phyloP scores from a whole-genome alignment of 768 basidiomycete species.

The Candolleomyces efflorescens region DNA sequence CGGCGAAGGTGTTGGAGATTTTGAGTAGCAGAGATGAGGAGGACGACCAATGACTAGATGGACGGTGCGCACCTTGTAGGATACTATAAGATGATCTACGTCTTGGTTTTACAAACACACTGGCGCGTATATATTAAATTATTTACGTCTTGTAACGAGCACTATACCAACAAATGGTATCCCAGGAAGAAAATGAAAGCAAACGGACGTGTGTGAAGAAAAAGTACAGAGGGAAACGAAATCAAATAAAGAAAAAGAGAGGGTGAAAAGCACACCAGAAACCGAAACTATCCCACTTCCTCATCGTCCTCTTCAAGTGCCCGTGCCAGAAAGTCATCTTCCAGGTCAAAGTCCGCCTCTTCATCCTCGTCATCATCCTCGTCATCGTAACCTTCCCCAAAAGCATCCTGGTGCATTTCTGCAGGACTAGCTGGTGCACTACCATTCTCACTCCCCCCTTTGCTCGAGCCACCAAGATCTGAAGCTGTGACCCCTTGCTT shows the following conservation, averaged over 20 bases:
- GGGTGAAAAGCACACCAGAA: too few relatives aligned
- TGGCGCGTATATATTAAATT: too few relatives aligned
- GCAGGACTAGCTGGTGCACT: conserved; percentile 11
- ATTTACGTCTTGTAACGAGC: too few relatives aligned
- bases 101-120: too few relatives aligned
- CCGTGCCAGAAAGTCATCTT: conserved; percentile 78
- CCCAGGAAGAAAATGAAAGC: too few relatives aligned
- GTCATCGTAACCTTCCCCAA: conserved; percentile 24
- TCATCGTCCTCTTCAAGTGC: conserved; percentile 77
- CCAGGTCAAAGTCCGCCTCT: conserved; percentile 49
- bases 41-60: not conserved
- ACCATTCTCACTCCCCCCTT: conserved; percentile 15
- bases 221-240: conserved; percentile 7
- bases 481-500: conserved; percentile 63
- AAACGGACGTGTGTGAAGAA: not conserved
- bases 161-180: too few relatives aligned
- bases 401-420: conserved; percentile 6
- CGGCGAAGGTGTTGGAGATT: not conserved
- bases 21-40: not conserved
- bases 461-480: conserved; percentile 29
- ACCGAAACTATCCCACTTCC: conserved; percentile 61
- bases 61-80: too few relatives aligned
- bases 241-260: conserved; percentile 8
- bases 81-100: too few relatives aligned
- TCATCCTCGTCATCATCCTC: conserved; percentile 44